Percentiles rank a stretch among this genome's conserved stretches.
These are phyloP conservation scores for Kuraishia molischiana DNA, from an alignment of 805 yeast species.

Conservation along the genomic window DNA sequence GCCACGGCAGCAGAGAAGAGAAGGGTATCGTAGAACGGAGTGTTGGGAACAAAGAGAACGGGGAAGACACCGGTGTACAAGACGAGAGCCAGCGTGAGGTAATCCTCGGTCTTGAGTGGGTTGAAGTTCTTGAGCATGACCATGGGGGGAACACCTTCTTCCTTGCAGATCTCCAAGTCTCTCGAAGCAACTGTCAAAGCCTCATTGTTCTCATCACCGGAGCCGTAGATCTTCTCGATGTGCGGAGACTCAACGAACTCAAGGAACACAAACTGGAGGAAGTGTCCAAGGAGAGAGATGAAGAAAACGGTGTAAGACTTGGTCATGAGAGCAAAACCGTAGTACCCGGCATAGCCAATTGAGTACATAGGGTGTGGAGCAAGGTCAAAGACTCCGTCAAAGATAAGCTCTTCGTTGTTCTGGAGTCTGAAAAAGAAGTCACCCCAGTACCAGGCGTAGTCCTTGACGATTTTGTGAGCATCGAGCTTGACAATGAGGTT, in stretches of 20 bases:
- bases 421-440: conserved; percentile 79
- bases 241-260: conserved; percentile 78
- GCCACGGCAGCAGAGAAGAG: conserved; percentile 24
- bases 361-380: conserved; percentile 93
- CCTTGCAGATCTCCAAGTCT: conserved; percentile 8
- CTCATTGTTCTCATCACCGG: conserved; percentile 13
- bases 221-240: conserved; percentile 68
- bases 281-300: conserved; percentile 68
- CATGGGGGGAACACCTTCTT: conserved; percentile 25
- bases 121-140: conserved; percentile 57
- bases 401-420: conserved; percentile 54
- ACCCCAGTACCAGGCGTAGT: conserved; percentile 94
- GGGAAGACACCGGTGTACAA: conserved; percentile 35
- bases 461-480: conserved; percentile 83
- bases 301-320: conserved; percentile 62
- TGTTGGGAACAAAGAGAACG: conserved; percentile 19
- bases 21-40: conserved; percentile 18
- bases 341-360: conserved; percentile 80
- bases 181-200: conserved; percentile 22
- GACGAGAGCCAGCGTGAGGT: conserved; percentile 33
- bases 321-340: conserved; percentile 72
- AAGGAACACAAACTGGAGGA: conserved; percentile 65
- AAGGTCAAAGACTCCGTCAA: conserved; percentile 84
- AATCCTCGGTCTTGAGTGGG: conserved; percentile 54
- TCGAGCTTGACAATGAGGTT: conserved; percentile 80